Conservation (phyloP, 106 monocot species). For the Acorus gramineus region DNA sequence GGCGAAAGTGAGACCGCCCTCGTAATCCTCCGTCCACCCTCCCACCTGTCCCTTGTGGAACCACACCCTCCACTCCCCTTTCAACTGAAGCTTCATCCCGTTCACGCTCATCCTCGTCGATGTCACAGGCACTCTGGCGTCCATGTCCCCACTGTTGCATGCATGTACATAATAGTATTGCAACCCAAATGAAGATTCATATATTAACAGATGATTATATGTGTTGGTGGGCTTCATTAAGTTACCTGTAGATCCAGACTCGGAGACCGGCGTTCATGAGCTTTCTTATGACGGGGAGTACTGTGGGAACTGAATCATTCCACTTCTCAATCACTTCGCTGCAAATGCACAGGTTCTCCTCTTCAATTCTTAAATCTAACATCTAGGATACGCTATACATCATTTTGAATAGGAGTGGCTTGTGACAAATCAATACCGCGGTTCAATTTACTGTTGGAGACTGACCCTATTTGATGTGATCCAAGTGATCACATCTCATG, state of each 20-base stretch:
- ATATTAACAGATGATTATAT: neutral
- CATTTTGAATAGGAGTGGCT: no score
- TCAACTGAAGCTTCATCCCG: constrained; percentile 32
- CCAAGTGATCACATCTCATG: no score
- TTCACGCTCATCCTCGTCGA: constrained; percentile 86
- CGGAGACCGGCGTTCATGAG: constrained; percentile 65
- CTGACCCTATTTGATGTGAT: no score
- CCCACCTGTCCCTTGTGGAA: constrained; percentile 68
- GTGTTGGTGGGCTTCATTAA: neutral
- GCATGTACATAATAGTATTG: no score
- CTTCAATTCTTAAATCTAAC: no score
- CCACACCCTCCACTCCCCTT: constrained; percentile 71
- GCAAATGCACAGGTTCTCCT: neutral
- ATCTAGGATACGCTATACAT: no score
- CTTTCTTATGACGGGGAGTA: constrained; percentile 61
- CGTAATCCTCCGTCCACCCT: constrained; percentile 81
- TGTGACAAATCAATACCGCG: no score
- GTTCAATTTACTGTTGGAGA: no score
- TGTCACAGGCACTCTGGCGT: constrained; percentile 84
- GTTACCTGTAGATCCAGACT: constrained; percentile 81
- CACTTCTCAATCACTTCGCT: constrained; percentile 69
- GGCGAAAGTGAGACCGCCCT: constrained; percentile 55
- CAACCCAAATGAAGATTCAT: neutral
- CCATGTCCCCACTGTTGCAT: constrained; percentile 71
- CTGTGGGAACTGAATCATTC: constrained; percentile 60